These are phyloP conservation scores for Yamadazyma laniorum DNA, from an alignment of 805 yeast species.

Conservation along the genomic window DNA sequence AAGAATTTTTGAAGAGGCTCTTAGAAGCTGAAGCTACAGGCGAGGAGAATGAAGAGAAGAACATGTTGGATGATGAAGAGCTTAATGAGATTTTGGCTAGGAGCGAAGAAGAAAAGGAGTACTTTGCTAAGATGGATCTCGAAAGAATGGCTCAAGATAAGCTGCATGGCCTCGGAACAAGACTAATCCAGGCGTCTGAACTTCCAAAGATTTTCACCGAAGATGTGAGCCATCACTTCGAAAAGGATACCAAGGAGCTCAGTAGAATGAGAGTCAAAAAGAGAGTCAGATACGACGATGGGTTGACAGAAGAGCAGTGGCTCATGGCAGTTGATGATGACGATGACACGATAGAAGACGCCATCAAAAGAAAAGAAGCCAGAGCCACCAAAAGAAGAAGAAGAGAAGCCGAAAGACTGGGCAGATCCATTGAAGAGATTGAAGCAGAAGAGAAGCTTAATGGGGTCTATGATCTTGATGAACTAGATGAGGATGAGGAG, in stretches of 20 bases:
- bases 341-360: conserved; percentile 60
- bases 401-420: conserved; percentile 19
- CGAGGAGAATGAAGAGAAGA: conserved; percentile 54
- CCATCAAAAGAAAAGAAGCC: conserved; percentile 50
- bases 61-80: conserved; percentile 63
- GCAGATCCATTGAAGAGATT: conserved; percentile 22
- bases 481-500: conserved; percentile 13
- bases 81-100: conserved; percentile 71
- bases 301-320: conserved; percentile 93
- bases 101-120: conserved; percentile 54
- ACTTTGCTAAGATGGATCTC: conserved; percentile 59
- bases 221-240: conserved; percentile 53
- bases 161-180: conserved; percentile 35
- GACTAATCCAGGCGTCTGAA: conserved; percentile 67
- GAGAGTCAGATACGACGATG: conserved; percentile 79
- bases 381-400: conserved; percentile 38
- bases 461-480: conserved; percentile 17
- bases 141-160: conserved; percentile 47
- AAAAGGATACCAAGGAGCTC: conserved; percentile 48
- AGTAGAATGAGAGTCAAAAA: conserved; percentile 77
- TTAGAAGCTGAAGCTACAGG: conserved; percentile 67
- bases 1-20: conserved; percentile 67
- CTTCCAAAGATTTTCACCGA: conserved; percentile 78
- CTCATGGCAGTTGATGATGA: conserved; percentile 75
- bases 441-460: conserved; percentile 22